Evolutionary conservation across 1,139 yeast genomes (phyloP), one percentile per base, ranked within the genome.

Genomic region (Casaregolazyma suthepensis): DNA sequence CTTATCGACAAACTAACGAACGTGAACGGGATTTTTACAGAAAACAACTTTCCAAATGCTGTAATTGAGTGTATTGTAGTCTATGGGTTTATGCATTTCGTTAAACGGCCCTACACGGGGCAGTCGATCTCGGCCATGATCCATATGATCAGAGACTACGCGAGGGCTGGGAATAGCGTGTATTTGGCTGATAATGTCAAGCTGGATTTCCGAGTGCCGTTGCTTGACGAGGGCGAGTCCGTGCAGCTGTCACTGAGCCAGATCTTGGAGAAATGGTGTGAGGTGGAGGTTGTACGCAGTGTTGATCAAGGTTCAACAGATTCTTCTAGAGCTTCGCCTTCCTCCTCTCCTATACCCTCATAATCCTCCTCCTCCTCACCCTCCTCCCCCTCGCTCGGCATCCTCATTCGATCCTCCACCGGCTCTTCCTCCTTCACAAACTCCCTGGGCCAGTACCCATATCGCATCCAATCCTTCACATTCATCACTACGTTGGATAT

Each of bases 381-480:
- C 18, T 59, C 59, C 15, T 61, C 63, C 10, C 57, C 64, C 12
- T 59, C 63, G 19, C 63, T 66, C 45, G 60, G 59, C 19, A 64
- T 63, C 6, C 56, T 56, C 46, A 55, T 60, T 60, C 61, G 57
- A 29, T 61, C 63, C 22, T 56, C 53, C 55, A 64, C 49, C 52
- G 53, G 45, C 53, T 66, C 51, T 56, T 54, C 52, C 45, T 58
- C 57, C 19, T 60, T 59, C 42, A 61, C 59, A 56, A 59, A 69
- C 55, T 70, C 73, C 5, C 31, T 54, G 1, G 74, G 74, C 72
- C 72, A 71, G 54, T 69, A 71, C 4, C 66, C 63, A 57, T 61
- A 60, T 51, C 63, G 63, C 57, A 67, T 67, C 75, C 75, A 71
- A 17, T 64, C 65, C 44, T 65, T 61, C 40, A 63, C 63, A 56